Evolutionary conservation across 441 rosid genomes (phyloP), one percentile per base, ranked within the genome.

Genomic region (Erysimum pusillum): DNA sequence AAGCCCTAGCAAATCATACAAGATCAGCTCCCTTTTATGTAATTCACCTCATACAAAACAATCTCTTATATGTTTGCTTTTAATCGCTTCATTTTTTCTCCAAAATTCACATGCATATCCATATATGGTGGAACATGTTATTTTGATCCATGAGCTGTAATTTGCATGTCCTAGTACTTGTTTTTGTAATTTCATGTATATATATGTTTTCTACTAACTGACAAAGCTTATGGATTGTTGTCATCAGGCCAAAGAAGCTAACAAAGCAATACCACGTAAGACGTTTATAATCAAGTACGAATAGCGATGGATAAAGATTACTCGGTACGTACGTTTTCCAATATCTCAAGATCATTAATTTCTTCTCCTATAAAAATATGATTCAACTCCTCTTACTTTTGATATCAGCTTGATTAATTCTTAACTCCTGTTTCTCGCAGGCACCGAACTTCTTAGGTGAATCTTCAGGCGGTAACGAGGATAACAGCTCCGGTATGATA

Each of bases 301-400:
- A 77, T 46, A 67, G 38, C 54, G 46, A 92, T 93, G 95, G 95
- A 91, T 75, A 87, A 86, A 82, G 89, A 86, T 83, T 88, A 82
- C 90, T 73, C 91, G 88, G 97, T 91, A 88, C 72, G 48, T 44
- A 68, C 20, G 22, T 56, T 57, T 49, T 38, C 11, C 17, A 44
- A 17, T 49, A 28, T 63, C 41, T 76, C 56, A 58, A 42, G 28
- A 11, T n/a, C 45, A 49, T 67, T 49, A 28, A 67, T 48, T 20
- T 76, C 62, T 28, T 45, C 31, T 34, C 18, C 11, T 65, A 20
- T 48, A 64, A 46, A 18, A 54, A 48, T 51, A 54, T 79, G 64
- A 71, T 9, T 70, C 63, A 67, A 67, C 41, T 76, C 17, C 65
- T 76, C 80, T 34, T 73, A 56, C 75, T 31, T 79, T 51, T 18